Evolutionary conservation across 2,329 filamentous ascomycete species (phyloP).

Genomic region (Stachybotrys elegans): DNA sequence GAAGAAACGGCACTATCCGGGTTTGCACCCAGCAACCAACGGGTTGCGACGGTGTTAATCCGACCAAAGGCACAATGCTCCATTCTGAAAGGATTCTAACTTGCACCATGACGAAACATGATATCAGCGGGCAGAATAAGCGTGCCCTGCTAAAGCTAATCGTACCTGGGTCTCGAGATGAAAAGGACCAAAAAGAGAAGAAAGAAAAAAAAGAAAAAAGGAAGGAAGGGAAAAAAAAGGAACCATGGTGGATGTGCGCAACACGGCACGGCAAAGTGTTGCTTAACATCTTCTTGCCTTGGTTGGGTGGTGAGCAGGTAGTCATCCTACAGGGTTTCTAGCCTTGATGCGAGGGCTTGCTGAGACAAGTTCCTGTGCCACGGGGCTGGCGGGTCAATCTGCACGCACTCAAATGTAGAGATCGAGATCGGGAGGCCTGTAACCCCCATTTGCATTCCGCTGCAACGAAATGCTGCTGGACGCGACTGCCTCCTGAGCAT

Average conservation of each 20-base stretch:
- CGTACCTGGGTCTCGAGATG: no score
- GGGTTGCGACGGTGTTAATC: no score
- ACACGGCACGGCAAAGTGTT: background rate
- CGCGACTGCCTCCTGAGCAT: no score
- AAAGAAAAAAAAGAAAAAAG: background rate
- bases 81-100: no score
- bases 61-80: no score
- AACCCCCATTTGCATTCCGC: no score
- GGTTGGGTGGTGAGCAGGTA: no score
- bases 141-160: background rate
- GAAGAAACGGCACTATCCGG: no score
- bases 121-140: background rate
- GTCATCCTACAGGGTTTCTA: background rate
- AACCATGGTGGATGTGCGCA: background rate
- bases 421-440: slow-evolving; percentile 1
- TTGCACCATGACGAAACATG: no score
- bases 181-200: background rate
- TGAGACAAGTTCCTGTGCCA: slow-evolving; percentile 3
- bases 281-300: background rate
- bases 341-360: slow-evolving; percentile 2
- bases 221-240: background rate
- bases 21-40: no score
- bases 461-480: no score
- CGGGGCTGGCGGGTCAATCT: slow-evolving; percentile 1
- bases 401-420: background rate